Base-by-base conservation (phyloP, 2,329 filamentous ascomycete genomes). In the Colletotrichum destructivum region DNA sequence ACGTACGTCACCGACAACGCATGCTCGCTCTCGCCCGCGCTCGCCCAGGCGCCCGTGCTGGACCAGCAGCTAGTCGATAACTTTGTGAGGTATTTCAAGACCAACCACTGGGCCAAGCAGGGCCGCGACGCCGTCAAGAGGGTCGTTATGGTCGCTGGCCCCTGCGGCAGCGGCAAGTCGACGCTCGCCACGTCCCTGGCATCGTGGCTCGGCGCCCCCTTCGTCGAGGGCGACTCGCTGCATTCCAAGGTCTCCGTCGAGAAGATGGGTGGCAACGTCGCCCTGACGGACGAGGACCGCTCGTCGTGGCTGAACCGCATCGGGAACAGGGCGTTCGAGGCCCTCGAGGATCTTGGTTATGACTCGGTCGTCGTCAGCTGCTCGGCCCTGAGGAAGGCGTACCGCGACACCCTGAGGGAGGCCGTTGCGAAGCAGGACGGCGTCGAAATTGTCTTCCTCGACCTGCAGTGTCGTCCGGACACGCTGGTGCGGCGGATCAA, bases 1-100 rank as follows among this genome's bases (percentile, higher is more conserved):
- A 47, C 73, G 3, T 86, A 84, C 71, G 73, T 77, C 2, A 85
- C 83, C 66, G 84, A 78, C 1, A 78, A 72, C 2, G 79, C 81
- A 1, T 76, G 79, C 60, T 82, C 84, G 49, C 81, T 85, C 42
- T 88, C 87, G 0, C 75, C 79, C 78, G 84, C 78, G 81, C 84
- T 78, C 79, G 86, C 73, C 68, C 81, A 72, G 75, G 80, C 79
- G 54, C 81, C 75, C 3, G 74, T 76, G 9, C 68, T 82, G 68
- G 84, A 78, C 40, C 75, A 76, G 47, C 69, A 71, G 7, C 73
- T 79, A 0, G 80, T 81, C 31, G 72, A 78, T 74, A 87, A 84
- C 75, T 87, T 84, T 74, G 75, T 81, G 6, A 8, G 44, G 2
- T 77, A 78, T 49, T 80, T 81, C 72, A 66, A 78, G 71, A 79